Conservation (phyloP, 139 green algal species). For the Mychonastes homosphaera region DNA sequence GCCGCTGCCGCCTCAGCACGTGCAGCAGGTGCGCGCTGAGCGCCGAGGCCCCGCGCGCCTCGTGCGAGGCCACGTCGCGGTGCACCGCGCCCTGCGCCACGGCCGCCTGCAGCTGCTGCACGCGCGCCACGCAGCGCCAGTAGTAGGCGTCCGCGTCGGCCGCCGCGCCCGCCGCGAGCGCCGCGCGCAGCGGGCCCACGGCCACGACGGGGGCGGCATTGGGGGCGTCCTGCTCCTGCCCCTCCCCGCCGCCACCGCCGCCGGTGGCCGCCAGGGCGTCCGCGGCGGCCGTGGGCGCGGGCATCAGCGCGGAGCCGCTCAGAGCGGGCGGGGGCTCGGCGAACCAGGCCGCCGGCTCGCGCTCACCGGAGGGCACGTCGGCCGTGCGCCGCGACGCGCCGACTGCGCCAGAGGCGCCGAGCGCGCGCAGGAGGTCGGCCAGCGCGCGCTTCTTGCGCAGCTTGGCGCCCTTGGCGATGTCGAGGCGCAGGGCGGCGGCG, state of each 20-base stretch:
- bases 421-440: slow-evolving; percentile 56
- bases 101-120: slow-evolving; percentile 70
- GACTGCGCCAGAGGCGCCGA: slow-evolving; percentile 44
- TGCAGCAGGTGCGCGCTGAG: slow-evolving; percentile 66
- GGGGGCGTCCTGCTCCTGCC: slow-evolving; percentile 20
- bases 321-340: slow-evolving; percentile 23
- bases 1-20: slow-evolving; percentile 52
- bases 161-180: slow-evolving; percentile 28
- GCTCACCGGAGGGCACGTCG: slow-evolving; percentile 47
- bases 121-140: slow-evolving; percentile 55
- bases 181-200: neutral
- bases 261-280: neutral
- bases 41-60: slow-evolving; percentile 45
- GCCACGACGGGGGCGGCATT: neutral
- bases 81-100: slow-evolving; percentile 44
- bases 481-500: slow-evolving; percentile 37
- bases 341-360: slow-evolving; percentile 40
- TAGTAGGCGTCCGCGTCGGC: slow-evolving; percentile 70
- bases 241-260: neutral
- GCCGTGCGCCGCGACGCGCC: slow-evolving; percentile 48
- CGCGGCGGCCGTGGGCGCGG: neutral
- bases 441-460: slow-evolving; percentile 88
- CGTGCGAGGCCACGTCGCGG: slow-evolving; percentile 55
- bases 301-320: neutral
- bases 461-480: slow-evolving; percentile 57